These are phyloP conservation scores for Chaetomiaceae sp. DNA, from an alignment of 2,329 filamentous ascomycete species.

Conservation along the genomic window DNA sequence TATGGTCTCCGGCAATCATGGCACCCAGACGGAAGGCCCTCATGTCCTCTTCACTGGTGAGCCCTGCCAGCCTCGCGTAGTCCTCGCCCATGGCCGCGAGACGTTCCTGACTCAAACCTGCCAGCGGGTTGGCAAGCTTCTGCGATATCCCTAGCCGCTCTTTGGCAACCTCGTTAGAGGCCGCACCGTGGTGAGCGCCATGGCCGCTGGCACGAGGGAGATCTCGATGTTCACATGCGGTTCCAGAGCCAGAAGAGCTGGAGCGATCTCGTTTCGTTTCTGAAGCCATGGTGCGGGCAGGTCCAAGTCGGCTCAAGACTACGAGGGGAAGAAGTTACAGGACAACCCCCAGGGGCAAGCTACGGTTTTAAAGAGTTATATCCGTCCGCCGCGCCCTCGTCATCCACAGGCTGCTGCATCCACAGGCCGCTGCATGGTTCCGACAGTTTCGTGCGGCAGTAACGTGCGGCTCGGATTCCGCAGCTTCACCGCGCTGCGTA, in stretches of 20 bases:
- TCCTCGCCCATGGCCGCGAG: conserved; percentile 53
- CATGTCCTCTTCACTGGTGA: conserved; percentile 52
- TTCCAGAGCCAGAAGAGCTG: conserved; percentile 11
- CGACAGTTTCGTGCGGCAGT: background rate
- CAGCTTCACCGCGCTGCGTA: too few relatives aligned
- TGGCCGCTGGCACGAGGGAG: background rate
- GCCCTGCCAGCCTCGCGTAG: conserved; percentile 53
- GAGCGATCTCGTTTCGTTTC: conserved; percentile 17
- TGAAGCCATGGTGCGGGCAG: background rate
- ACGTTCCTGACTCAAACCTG: conserved; percentile 39
- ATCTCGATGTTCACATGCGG: conserved; percentile 17
- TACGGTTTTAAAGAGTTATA: background rate
- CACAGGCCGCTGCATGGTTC: background rate
- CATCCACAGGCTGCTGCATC: too few relatives aligned
- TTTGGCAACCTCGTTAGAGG: conserved; percentile 27
- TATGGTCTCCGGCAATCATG: conserved; percentile 51
- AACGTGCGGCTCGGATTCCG: too few relatives aligned
- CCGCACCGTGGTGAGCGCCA: background rate
- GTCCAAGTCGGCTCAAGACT: background rate
- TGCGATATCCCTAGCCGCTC: conserved; percentile 35
- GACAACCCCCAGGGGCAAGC: background rate
- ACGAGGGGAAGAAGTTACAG: background rate
- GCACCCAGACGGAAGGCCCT: conserved; percentile 58
- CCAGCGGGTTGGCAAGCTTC: conserved; percentile 40
- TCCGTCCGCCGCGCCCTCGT: too few relatives aligned